Evolutionary conservation across 768 basidiomycete genomes (phyloP).

Genomic region (Suillus subluteus): DNA sequence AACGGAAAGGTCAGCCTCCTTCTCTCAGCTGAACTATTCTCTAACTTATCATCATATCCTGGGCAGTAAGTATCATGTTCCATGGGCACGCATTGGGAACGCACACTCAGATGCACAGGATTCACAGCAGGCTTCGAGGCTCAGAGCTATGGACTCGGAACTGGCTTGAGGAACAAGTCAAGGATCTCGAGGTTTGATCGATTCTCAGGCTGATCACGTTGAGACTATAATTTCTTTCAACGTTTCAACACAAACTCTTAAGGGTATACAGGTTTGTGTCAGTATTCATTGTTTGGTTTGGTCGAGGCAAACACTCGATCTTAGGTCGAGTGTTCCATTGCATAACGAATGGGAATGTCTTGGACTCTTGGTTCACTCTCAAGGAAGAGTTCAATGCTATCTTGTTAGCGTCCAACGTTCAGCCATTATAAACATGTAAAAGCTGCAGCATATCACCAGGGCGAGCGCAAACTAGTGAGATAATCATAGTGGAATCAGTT

Average conservation of each 20-base stretch:
- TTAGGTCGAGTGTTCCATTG: background rate
- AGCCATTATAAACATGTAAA: no score
- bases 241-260: no score
- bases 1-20: no score
- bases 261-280: no score
- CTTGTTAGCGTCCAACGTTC: no score
- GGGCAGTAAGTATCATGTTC: constrained; percentile 44
- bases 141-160: constrained; percentile 42
- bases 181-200: constrained; percentile 18
- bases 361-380: no score
- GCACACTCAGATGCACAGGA: constrained; percentile 38
- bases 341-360: no score
- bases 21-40: no score
- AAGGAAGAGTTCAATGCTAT: no score
- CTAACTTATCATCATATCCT: background rate
- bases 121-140: constrained; percentile 34
- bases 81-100: constrained; percentile 47
- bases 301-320: background rate
- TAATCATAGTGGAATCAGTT: no score
- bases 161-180: constrained; percentile 51
- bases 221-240: background rate
- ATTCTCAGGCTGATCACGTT: background rate
- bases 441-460: no score
- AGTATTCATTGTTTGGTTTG: background rate
- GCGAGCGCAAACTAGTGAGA: no score